Evolutionary conservation across 805 yeast species (phyloP), one percentile per base, ranked within the genome.

Genomic region (Saturnispora serradocipensis): DNA sequence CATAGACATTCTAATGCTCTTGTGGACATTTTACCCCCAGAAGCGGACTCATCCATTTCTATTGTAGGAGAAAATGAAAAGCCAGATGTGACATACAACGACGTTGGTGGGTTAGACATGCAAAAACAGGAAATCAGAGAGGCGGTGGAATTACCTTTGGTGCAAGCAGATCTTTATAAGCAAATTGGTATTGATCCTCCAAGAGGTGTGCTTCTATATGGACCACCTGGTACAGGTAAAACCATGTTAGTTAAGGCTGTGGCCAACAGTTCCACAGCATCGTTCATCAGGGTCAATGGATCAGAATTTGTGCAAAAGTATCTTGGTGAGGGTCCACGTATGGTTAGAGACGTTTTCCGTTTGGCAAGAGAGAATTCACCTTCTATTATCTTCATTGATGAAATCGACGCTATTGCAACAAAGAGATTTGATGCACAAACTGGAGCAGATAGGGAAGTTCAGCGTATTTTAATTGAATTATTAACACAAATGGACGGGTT

Each of bases 151-250:
- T 76, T 93, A 60, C 99, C 99, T 11, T 77, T 93, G 62, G 86
- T 96, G 15, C 98, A 93, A 67, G 95, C 93, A 38, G 99, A 95
- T 62, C 75, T 95, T 58, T 93, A 93, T 71, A 86, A 88, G 64
- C 98, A 93, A 70, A 93, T 93, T 64, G 99, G 99, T 71, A 90
- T 93, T 58, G 98, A 93, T 63, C 99, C 99, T 18, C 99, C 99
- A 56, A 82, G 98, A 59, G 99, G 99, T 62, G 99, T 93, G 30
- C 72, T 93, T 59, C 74, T 93, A 55, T 93, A 93, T 70, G 99
- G 99, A n/a, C 98, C 99, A 10, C 99, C 99, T 46, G 99, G 99
- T 67, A 93, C 99, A 1, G 99, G 99, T 63, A 93, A 93, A 69
- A 93, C 99, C 22, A 90, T 93, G 98, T 78, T 93, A 66, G 99